Evolutionary conservation across 2,329 filamentous ascomycete genomes (phyloP).

Genomic region (Dendryphion nanum): DNA sequence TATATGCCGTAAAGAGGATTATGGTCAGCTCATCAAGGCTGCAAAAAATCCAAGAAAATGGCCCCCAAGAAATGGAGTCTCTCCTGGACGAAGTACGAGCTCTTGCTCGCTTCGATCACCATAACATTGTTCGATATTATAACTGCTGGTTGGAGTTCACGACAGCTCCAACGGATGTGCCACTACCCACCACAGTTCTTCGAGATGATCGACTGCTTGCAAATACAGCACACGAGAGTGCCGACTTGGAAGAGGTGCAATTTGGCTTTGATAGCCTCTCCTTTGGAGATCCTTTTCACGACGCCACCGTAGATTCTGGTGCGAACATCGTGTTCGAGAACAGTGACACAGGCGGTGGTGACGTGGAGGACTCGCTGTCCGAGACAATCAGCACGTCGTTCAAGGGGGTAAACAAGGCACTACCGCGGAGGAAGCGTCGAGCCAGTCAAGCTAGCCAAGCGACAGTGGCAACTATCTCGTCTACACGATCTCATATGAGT

Average conservation of each 20-base stretch:
- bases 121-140: conserved; percentile 66
- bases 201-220: conserved; percentile 23
- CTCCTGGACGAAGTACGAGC: conserved; percentile 62
- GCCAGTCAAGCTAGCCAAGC: conserved; percentile 24
- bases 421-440: conserved; percentile 20
- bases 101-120: conserved; percentile 61
- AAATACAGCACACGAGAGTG: conserved; percentile 13
- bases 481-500: conserved; percentile 42
- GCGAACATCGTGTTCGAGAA: conserved; percentile 30
- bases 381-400: background rate
- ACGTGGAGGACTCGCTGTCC: conserved; percentile 6
- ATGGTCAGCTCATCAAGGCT: conserved; percentile 54
- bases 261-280: conserved; percentile 15
- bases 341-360: conserved; percentile 18
- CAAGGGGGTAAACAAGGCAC: conserved; percentile 7
- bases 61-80: conserved; percentile 54
- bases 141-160: conserved; percentile 61
- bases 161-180: conserved; percentile 12
- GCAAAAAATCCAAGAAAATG: conserved; percentile 51
- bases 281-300: conserved; percentile 16
- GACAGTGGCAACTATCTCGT: conserved; percentile 42
- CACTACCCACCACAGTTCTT: conserved; percentile 6
- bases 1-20: conserved; percentile 68
- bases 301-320: conserved; percentile 11
- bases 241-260: conserved; percentile 9